Evolutionary conservation across 805 yeast species (phyloP), one percentile per base, ranked within the genome.

Genomic region (Yarrowia porcina): DNA sequence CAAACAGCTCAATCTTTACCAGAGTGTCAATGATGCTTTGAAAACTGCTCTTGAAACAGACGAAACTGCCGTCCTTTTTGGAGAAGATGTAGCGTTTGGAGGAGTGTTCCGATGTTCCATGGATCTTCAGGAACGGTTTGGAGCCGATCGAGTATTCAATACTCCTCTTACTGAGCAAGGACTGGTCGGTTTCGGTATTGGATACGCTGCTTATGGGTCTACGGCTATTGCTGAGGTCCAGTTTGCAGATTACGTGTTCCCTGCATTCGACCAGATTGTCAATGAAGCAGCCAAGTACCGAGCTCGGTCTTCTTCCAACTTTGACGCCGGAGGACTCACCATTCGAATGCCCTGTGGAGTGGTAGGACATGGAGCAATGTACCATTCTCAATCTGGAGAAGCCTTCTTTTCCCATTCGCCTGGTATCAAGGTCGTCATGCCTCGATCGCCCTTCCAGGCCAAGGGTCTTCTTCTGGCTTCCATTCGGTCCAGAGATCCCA

Each of bases 321-420:
- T 65, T 64, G 93, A 90, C 77, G 92, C 90, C 66, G 92, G 97
- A 80, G 92, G 89, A 75, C 87, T 91, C 72, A 90, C 96, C 45
- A 90, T 91, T 78, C 84, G 97, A 80, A 97, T 97, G 79, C 97
- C 97, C 65, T 90, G 91, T 75, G 97, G 97, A 76, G 94, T 96
- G 38, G 96, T 97, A 67, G 97, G 96, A 61, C 97, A 97, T 83
- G 97, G 93, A 70, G 97, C 86, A 67, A 96, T 97, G 65, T 97
- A 91, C 76, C 97, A 91, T 77, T 91, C 97, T 23, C 97, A 91
- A 77, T 90, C 89, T 78, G 91, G 85, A 73, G 86, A 96, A 63
- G 92, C 96, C 57, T 91, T 96, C 93, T 91, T 91, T 75, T 93
- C 96, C 68, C 84, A 96, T 50, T 88, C 89, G 69, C 97, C 97